A percentile compares a stretch with the other conserved stretches of the same genome.
These are phyloP conservation scores for Monilinia aucupariae DNA, from an alignment of 2,329 filamentous ascomycete genomes.

Conservation along the genomic window DNA sequence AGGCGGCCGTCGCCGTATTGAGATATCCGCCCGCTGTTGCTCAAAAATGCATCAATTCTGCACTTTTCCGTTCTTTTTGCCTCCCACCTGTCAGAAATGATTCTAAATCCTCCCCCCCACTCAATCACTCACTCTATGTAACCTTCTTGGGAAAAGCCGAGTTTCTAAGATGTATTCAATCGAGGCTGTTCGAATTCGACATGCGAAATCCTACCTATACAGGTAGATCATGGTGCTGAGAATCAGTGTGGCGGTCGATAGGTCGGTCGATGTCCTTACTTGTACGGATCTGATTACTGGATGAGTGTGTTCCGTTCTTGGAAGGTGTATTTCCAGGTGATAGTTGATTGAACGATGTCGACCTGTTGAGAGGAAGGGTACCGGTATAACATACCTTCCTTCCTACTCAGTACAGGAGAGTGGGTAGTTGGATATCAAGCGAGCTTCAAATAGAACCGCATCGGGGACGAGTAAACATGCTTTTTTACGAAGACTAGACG, in stretches of 20 bases:
- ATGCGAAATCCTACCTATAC: neutral
- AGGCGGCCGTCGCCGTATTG: neutral
- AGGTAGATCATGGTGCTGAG: neutral
- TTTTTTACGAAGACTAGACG: neutral
- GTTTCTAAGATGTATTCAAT: constrained; percentile 3
- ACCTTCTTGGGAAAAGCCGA: constrained; percentile 8
- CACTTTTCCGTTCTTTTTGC: neutral
- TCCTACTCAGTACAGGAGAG: neutral
- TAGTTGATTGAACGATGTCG: neutral
- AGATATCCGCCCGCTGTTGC: neutral
- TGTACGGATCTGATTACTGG: neutral
- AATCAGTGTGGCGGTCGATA: too few species aligned
- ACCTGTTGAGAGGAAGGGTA: neutral
- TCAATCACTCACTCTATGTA: neutral
- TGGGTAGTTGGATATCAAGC: neutral
- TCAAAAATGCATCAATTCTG: neutral
- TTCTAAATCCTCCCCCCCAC: neutral
- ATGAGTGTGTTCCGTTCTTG: neutral
- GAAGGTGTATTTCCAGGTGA: too few species aligned
- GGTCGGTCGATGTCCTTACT: neutral
- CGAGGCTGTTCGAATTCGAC: neutral
- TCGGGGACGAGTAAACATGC: neutral
- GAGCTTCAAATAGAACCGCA: neutral
- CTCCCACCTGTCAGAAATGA: neutral
- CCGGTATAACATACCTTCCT: too few species aligned